Evolutionary conservation across 148 eudicot genomes (phyloP).

Genomic region (Persicaria maculosa): DNA sequence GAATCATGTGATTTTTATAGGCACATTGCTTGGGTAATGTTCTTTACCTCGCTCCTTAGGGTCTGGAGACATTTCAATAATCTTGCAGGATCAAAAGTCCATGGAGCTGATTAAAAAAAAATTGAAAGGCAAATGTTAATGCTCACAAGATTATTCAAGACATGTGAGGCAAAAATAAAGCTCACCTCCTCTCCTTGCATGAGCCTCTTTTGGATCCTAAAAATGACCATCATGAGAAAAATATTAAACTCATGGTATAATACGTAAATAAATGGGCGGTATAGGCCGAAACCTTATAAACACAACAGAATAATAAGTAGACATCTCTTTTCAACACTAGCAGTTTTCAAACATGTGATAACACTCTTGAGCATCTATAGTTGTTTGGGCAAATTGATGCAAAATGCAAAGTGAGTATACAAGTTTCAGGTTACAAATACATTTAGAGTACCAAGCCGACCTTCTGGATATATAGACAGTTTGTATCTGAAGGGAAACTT

Average conservation of each 20-base stretch:
- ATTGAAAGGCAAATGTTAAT: constrained; percentile 16
- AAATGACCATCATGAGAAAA: background rate
- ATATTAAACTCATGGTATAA: background rate
- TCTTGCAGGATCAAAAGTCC: constrained; percentile 85
- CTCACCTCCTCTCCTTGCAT: constrained; percentile 99
- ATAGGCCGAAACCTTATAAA: background rate
- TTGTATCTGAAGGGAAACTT: background rate
- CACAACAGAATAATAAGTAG: background rate
- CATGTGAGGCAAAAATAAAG: constrained; percentile 11
- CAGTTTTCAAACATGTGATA: too few relatives aligned
- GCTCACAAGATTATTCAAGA: constrained; percentile 14
- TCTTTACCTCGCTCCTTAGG: constrained; percentile 54
- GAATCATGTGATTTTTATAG: background rate
- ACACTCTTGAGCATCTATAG: background rate
- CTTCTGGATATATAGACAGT: background rate
- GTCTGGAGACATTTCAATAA: constrained; percentile 70
- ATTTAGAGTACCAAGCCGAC: background rate
- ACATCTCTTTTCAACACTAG: background rate
- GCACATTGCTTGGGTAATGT: background rate
- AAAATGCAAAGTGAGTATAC: background rate
- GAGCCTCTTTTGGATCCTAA: constrained; percentile 94
- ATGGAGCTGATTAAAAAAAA: constrained; percentile 68
- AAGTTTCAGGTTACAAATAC: background rate
- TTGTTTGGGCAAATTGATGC: background rate
- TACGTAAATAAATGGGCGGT: background rate